Conservation (phyloP, 495 filamentous ascomycete species). For the Hypoxylon cercidicola region DNA sequence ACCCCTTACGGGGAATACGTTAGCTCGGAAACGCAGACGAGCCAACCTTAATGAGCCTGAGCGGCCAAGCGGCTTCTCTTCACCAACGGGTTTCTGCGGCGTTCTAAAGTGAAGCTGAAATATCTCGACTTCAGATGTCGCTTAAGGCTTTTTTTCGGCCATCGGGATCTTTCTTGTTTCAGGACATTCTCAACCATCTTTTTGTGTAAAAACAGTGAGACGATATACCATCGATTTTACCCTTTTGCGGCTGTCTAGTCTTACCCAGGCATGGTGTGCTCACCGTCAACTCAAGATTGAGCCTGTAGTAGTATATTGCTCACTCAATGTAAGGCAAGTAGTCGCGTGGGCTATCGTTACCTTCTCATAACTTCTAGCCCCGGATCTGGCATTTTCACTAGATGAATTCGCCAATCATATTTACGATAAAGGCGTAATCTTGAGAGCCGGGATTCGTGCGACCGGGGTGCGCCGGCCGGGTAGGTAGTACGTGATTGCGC, state of each 20-base stretch:
- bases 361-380: slow-evolving; percentile 21
- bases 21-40: slow-evolving; percentile 24
- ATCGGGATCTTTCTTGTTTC: slow-evolving; percentile 37
- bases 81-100: slow-evolving; percentile 12
- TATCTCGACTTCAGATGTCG: slow-evolving; percentile 20
- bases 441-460: slow-evolving; percentile 43
- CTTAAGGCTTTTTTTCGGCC: slow-evolving; percentile 34
- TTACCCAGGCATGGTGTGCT: slow-evolving; percentile 1
- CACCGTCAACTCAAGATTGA: slow-evolving; percentile 7
- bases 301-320: slow-evolving; percentile 17
- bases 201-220: slow-evolving; percentile 7
- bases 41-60: slow-evolving; percentile 34
- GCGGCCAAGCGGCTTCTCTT: not conserved
- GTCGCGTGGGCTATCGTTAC: slow-evolving; percentile 36
- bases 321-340: slow-evolving; percentile 38
- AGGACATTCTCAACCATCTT: slow-evolving; percentile 19
- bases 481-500: slow-evolving; percentile 44
- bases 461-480: slow-evolving; percentile 35
- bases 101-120: slow-evolving; percentile 16
- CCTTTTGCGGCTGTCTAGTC: slow-evolving; percentile 10
- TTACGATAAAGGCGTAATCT: slow-evolving; percentile 32
- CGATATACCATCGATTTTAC: slow-evolving; percentile 1
- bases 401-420: slow-evolving; percentile 42
- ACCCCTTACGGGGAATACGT: slow-evolving; percentile 38
- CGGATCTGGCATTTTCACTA: slow-evolving; percentile 30